Conservation (phyloP, 345 rosid species). For the Eucalyptus pauciflora region DNA sequence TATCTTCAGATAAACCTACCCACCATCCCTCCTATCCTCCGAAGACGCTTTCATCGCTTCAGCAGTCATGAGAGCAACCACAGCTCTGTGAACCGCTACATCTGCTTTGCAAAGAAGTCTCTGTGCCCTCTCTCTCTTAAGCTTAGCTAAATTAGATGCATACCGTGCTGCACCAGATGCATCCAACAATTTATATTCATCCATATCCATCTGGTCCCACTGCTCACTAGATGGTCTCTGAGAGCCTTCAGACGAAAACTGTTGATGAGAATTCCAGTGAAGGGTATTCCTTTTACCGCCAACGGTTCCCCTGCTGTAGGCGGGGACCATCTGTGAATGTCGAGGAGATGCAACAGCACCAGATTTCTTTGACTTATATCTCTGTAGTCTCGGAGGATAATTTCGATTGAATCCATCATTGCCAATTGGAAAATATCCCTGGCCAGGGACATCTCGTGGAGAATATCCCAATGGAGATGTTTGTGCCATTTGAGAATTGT, state of each 20-base stretch:
- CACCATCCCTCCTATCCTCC: slow-evolving; percentile 28
- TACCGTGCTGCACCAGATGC: slow-evolving; percentile 75
- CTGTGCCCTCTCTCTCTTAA: slow-evolving; percentile 78
- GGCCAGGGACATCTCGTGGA: slow-evolving; percentile 24
- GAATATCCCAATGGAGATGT: slow-evolving; percentile 36
- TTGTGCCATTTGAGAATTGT: slow-evolving; percentile 42
- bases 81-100: slow-evolving; percentile 85
- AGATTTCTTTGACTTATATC: slow-evolving; percentile 23
- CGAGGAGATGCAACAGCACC: not conserved
- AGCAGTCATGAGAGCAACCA: slow-evolving; percentile 75
- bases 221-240: slow-evolving; percentile 24
- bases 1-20: not conserved
- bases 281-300: slow-evolving; percentile 35
- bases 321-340: not conserved
- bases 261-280: slow-evolving; percentile 4
- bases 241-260: slow-evolving; percentile 9
- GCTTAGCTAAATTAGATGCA: slow-evolving; percentile 52
- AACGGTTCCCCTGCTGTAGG: slow-evolving; percentile 18
- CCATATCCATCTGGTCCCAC: slow-evolving; percentile 40
- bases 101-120: slow-evolving; percentile 72
- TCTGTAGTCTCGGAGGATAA: slow-evolving; percentile 32
- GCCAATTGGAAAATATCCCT: slow-evolving; percentile 32
- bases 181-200: slow-evolving; percentile 57
- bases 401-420: slow-evolving; percentile 12
- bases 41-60: slow-evolving; percentile 68